Conservation (phyloP, 2,329 filamentous ascomycete species). For the Acrodontium crateriforme region DNA sequence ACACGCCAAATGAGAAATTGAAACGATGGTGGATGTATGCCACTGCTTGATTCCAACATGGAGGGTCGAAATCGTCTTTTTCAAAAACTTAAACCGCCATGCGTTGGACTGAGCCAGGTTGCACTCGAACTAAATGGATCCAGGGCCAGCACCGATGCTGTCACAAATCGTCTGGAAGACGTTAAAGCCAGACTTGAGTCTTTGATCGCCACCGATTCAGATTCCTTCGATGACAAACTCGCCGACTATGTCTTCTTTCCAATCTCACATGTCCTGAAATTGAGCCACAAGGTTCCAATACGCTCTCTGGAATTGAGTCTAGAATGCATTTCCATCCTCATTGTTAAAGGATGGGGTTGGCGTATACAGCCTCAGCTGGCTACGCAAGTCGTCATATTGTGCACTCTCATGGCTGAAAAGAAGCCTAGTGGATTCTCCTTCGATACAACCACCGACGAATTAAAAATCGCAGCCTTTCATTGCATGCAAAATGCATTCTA, state of each 20-base stretch:
- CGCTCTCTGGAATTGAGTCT: slow-evolving; percentile 62
- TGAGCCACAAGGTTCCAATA: slow-evolving; percentile 57
- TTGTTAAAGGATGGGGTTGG: slow-evolving; percentile 65
- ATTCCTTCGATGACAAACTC: slow-evolving; percentile 58
- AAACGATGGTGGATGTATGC: slow-evolving; percentile 4
- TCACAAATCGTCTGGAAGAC: slow-evolving; percentile 34
- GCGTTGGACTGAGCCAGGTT: slow-evolving; percentile 43
- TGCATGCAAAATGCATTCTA: slow-evolving; percentile 49
- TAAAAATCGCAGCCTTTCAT: slow-evolving; percentile 54
- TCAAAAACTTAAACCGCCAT: slow-evolving; percentile 42
- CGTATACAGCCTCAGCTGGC: slow-evolving; percentile 58
- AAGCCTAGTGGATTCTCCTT: slow-evolving; percentile 43
- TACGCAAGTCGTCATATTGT: slow-evolving; percentile 71
- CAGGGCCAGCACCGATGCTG: slow-evolving; percentile 30
- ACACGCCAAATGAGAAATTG: too few relatives aligned
- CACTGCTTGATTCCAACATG: slow-evolving; percentile 10
- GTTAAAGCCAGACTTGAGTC: slow-evolving; percentile 29
- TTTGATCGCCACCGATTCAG: slow-evolving; percentile 18
- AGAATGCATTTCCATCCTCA: slow-evolving; percentile 58
- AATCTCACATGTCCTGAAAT: slow-evolving; percentile 70
- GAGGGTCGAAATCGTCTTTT: slow-evolving; percentile 26
- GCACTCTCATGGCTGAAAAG: slow-evolving; percentile 69
- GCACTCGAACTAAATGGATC: slow-evolving; percentile 37
- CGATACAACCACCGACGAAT: slow-evolving; percentile 54
- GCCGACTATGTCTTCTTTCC: slow-evolving; percentile 95